Percentiles rank a stretch among this genome's conserved stretches.
Conservation (phyloP, 202 grass and related monocot species). For the Panicum virgatum region DNA sequence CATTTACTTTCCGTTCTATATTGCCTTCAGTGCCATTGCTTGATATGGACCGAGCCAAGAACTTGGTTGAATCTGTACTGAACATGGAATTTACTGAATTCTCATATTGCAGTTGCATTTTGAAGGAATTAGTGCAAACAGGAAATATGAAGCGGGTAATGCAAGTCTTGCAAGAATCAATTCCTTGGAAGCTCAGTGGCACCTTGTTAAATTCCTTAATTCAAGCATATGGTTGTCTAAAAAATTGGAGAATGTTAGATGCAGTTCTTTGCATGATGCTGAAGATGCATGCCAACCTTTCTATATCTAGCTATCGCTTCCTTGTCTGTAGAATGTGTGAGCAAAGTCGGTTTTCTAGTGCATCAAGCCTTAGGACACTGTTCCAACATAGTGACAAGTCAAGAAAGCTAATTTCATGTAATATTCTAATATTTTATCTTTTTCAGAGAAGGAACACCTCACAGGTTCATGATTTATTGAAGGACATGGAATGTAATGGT, state of each 20-base stretch:
- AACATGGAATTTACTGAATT: constrained; percentile 25
- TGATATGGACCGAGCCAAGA: constrained; percentile 50
- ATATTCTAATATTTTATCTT: constrained; percentile 84
- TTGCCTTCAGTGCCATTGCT: constrained; percentile 55
- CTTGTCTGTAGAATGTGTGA: constrained; percentile 63
- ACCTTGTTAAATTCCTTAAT: constrained; percentile 68
- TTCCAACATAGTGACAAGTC: constrained; percentile 47
- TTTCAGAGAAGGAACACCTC: constrained; percentile 56
- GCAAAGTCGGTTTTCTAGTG: constrained; percentile 50
- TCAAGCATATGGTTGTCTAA: constrained; percentile 51
- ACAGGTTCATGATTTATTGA: constrained; percentile 59
- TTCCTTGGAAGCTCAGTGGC: constrained; percentile 39
- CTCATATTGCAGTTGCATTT: constrained; percentile 34
- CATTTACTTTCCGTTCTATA: constrained; percentile 22
- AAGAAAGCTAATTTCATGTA: constrained; percentile 57
- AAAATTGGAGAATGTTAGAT: constrained; percentile 57
- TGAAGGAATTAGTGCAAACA: constrained; percentile 60
- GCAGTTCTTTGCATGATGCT: constrained; percentile 72
- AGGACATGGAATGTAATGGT: constrained; percentile 54
- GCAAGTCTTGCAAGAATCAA: constrained; percentile 47
- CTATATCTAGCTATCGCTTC: constrained; percentile 71
- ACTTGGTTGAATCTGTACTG: constrained; percentile 49
- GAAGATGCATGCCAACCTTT: constrained; percentile 55
- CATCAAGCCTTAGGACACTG: constrained; percentile 54
- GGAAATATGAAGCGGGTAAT: constrained; percentile 52